Percentiles rank a stretch among this genome's conserved stretches.
Conservation (phyloP, 2,329 filamentous ascomycete species). For the Ambrosiella beaveri region DNA sequence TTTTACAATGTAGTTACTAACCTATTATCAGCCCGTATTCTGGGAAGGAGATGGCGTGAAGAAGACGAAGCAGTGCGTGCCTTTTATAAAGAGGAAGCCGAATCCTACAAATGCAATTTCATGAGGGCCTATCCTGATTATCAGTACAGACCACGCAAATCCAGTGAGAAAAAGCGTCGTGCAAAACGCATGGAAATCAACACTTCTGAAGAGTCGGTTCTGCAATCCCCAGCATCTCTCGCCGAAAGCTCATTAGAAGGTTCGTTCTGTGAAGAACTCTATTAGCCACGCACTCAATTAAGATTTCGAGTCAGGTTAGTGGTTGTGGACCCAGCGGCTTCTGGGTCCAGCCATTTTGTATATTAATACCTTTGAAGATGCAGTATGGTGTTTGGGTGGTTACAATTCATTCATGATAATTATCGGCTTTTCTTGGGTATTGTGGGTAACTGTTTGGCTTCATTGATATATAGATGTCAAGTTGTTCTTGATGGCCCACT, state of each 20-base stretch:
- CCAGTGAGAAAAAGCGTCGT: slow-evolving; percentile 4
- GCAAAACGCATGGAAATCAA: background rate
- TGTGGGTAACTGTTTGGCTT: too few species aligned
- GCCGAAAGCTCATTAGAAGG: background rate
- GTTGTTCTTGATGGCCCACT: too few species aligned
- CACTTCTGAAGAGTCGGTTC: background rate
- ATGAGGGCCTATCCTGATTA: slow-evolving; percentile 6
- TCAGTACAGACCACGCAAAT: slow-evolving; percentile 5
- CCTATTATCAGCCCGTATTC: slow-evolving; percentile 1
- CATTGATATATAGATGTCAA: too few species aligned
- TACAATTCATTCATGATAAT: too few species aligned
- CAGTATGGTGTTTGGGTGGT: too few species aligned
- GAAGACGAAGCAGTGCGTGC: background rate
- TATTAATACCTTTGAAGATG: too few species aligned
- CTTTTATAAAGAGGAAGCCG: background rate
- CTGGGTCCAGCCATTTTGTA: too few species aligned
- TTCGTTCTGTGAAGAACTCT: background rate
- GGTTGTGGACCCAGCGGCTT: too few species aligned
- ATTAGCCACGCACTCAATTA: background rate
- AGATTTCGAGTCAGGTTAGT: too few species aligned
- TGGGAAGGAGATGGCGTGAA: slow-evolving; percentile 2
- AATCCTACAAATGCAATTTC: slow-evolving; percentile 4
- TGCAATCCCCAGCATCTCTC: background rate
- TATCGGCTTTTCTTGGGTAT: too few species aligned
- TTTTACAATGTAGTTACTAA: background rate